phyloP scores from a whole-genome alignment of 2,329 filamentous ascomycete genomes.

The Didymella sp. region DNA sequence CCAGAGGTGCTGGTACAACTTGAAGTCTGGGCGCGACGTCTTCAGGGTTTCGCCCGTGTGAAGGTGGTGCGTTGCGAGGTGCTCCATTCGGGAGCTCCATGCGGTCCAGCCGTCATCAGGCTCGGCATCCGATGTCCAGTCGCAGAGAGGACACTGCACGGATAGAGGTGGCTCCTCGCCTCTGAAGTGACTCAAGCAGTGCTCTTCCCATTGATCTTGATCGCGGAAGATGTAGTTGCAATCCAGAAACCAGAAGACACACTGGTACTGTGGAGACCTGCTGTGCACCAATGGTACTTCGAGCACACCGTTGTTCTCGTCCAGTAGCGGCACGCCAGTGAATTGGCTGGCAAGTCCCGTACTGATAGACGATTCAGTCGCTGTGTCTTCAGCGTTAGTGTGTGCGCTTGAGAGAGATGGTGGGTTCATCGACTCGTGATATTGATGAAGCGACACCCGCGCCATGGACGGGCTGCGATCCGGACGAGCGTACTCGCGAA shows the following conservation, averaged over 20 bases:
- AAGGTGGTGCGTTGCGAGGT: constrained; percentile 36
- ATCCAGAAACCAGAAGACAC: constrained; percentile 45
- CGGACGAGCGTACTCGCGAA: too few relatives aligned
- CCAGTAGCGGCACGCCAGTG: constrained; percentile 38
- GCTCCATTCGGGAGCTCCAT: constrained; percentile 40
- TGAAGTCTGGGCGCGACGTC: constrained; percentile 38
- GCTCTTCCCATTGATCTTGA: constrained; percentile 38
- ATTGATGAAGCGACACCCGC: too few relatives aligned
- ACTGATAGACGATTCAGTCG: constrained; percentile 32
- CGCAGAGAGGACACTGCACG: constrained; percentile 44
- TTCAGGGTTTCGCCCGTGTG: constrained; percentile 34
- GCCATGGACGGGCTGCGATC: too few relatives aligned
- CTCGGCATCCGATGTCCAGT: constrained; percentile 30
- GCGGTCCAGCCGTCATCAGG: constrained; percentile 16
- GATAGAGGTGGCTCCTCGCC: constrained; percentile 40
- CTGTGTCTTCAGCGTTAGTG: too few relatives aligned
- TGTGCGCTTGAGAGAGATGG: too few relatives aligned
- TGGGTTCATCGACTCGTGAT: too few relatives aligned
- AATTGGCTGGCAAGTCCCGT: too few relatives aligned
- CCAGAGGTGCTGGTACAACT: constrained; percentile 42
- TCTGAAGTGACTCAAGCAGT: constrained; percentile 46
- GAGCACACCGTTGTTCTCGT: too few relatives aligned
- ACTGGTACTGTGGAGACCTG: constrained; percentile 38
- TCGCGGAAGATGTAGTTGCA: constrained; percentile 34
- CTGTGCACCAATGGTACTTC: too few relatives aligned